Percentiles rank a stretch among this genome's conserved stretches.
These are phyloP conservation scores for Ustulina deusta DNA, from an alignment of 2,329 filamentous ascomycete species.

Conservation along the genomic window DNA sequence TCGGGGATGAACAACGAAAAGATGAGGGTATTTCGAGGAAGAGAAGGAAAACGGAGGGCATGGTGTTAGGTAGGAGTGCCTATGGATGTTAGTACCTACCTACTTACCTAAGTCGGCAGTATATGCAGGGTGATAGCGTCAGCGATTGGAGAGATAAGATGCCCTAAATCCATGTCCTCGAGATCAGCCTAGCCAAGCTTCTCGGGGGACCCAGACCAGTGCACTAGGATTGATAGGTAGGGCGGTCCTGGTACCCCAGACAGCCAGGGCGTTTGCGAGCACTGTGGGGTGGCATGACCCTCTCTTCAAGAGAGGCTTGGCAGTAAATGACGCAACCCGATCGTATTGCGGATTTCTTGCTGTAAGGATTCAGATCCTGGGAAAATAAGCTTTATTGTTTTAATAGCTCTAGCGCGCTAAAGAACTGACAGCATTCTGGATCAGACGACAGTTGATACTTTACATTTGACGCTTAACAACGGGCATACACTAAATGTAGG, in stretches of 20 bases:
- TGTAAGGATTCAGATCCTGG: not conserved
- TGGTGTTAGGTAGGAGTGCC: no score
- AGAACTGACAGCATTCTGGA: not conserved
- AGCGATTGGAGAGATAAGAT: not conserved
- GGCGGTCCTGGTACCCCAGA: not conserved
- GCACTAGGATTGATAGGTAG: not conserved
- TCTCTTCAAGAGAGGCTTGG: not conserved
- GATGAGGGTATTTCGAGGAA: not conserved
- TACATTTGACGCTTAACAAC: no score
- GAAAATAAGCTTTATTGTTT: constrained; percentile 2
- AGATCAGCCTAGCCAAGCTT: constrained; percentile 19
- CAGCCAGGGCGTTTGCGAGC: not conserved
- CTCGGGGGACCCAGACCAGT: constrained; percentile 5
- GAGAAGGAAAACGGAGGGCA: not conserved
- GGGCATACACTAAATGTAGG: no score
- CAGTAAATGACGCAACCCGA: not conserved
- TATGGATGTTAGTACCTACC: no score
- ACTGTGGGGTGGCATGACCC: not conserved
- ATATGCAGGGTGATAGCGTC: constrained; percentile 9
- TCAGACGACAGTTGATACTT: no score
- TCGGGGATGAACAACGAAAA: not conserved
- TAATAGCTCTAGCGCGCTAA: not conserved
- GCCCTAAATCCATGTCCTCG: not conserved
- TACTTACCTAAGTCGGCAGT: no score
- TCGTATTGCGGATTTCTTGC: not conserved